Base-by-base conservation (phyloP, 495 filamentous ascomycete species). In the Aspergillus olivimuriae region DNA sequence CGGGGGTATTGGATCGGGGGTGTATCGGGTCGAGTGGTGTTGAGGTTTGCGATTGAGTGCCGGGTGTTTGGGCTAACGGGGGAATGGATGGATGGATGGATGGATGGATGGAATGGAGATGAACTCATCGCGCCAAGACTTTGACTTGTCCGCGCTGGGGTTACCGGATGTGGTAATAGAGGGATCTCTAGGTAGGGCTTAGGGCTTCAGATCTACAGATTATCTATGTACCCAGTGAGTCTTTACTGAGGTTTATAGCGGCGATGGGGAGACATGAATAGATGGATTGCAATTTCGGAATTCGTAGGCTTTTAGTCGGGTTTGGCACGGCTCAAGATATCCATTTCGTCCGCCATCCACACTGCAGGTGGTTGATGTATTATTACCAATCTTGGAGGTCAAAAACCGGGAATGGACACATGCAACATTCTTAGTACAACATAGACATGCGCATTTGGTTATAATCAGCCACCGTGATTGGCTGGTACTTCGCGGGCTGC, bases 381-480 rank as follows among this genome's bases (percentile, higher is more conserved):
- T 17, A 39, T 23, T 19, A 39, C 14, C n/a, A n/a, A n/a, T n/a
- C n/a, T n/a, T n/a, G n/a, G n/a, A n/a, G n/a, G n/a, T n/a, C n/a
- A n/a, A n/a, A n/a, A n/a, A n/a, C n/a, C n/a, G n/a, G n/a, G n/a
- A n/a, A n/a, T n/a, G n/a, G n/a, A n/a, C 11, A 12, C 15, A 15
- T 9, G 20, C 22, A 40, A 6, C 15, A 38, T 11, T 30, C 18
- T 56, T 41, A 68, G 37, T 78, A 78, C 43, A 75, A 69, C 51
- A 77, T 68, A 34, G 66, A 70, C 6, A 60, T 70, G 34, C 74
- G 61, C 69, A 78, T 74, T 30, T 62, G 59, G 38, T 70, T 68
- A 43, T 80, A 80, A 10, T 68, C 65, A 26, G 62, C 62, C 41
- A 74, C 71, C 7, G 70, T 64, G 16, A 77, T 69, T 1, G 76